These are phyloP conservation scores for Colletotrichum tanaceti DNA, from an alignment of 2,329 filamentous ascomycete genomes.

Conservation along the genomic window DNA sequence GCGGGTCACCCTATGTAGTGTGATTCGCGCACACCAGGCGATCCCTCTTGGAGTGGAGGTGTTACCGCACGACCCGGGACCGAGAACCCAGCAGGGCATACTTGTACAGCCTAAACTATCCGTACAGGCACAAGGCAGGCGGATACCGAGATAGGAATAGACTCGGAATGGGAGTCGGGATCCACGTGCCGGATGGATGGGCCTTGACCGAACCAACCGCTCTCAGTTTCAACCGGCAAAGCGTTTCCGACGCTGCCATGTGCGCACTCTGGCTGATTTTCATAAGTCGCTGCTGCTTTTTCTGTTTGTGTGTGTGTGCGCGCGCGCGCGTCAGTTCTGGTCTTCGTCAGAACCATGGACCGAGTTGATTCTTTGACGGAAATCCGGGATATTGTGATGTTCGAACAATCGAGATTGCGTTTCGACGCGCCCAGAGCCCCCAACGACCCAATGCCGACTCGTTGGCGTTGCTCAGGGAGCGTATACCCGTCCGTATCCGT, in stretches of 20 bases:
- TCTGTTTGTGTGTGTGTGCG: not conserved
- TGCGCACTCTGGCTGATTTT: not conserved
- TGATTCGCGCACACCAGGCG: not conserved
- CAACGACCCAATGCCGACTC: too few relatives aligned
- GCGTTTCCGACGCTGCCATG: not conserved
- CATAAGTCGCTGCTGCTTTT: not conserved
- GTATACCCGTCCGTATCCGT: too few relatives aligned
- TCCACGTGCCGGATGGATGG: not conserved
- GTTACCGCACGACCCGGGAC: too few relatives aligned
- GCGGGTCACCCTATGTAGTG: not conserved
- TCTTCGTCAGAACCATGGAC: not conserved
- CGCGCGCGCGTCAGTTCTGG: too few relatives aligned
- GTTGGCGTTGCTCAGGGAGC: too few relatives aligned
- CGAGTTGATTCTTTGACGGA: not conserved
- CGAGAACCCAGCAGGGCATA: not conserved
- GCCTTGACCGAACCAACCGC: not conserved
- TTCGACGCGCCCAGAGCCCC: too few relatives aligned
- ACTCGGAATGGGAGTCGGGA: not conserved
- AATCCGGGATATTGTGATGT: slow-evolving; percentile 21
- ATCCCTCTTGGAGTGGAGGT: not conserved
- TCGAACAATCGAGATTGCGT: slow-evolving; percentile 17
- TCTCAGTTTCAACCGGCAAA: not conserved
- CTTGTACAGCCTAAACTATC: too few relatives aligned
- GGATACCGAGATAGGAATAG: not conserved
- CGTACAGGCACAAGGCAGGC: too few relatives aligned